phyloP scores from a whole-genome alignment of 2,329 filamentous ascomycete genomes.

The Colletotrichum tabaci region DNA sequence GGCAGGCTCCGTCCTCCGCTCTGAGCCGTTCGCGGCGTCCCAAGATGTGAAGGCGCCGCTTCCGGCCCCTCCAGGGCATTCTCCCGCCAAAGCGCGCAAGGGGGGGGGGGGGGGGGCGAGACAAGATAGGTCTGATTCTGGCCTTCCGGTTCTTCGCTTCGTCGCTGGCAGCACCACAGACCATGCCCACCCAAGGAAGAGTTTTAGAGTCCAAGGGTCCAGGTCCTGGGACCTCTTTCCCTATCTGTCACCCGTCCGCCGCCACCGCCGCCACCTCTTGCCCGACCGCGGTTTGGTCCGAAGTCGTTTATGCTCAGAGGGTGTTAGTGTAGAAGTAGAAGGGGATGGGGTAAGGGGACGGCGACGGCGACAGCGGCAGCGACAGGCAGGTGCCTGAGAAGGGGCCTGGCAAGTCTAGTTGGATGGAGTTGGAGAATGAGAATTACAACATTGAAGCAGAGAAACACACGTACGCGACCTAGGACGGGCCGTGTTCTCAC shows the following conservation, averaged over 20 bases:
- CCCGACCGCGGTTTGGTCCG: background rate
- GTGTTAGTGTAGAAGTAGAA: background rate
- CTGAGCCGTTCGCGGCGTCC: slow-evolving; percentile 6
- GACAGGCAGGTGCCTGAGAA: background rate
- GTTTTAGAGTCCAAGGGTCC: slow-evolving; percentile 1
- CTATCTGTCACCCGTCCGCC: background rate
- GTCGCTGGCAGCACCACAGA: background rate
- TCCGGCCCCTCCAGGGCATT: slow-evolving; percentile 3
- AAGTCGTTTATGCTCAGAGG: slow-evolving; percentile 9
- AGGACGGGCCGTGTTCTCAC: too few relatives aligned
- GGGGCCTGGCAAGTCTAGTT: background rate
- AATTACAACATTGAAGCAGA: background rate
- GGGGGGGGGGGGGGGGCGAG: background rate
- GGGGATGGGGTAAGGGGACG: too few relatives aligned
- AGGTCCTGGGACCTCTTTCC: background rate
- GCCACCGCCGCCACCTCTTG: background rate
- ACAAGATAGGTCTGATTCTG: background rate
- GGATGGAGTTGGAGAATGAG: too few relatives aligned
- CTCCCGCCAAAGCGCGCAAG: background rate
- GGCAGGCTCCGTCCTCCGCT: background rate
- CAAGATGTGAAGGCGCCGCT: background rate
- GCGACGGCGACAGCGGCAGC: background rate
- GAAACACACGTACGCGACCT: too few relatives aligned
- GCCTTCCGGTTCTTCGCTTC: background rate
- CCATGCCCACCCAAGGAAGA: background rate